A percentile compares a stretch with the other conserved stretches of the same genome.
Evolutionary conservation across 73 alveolate genomes (phyloP).

Genomic region (Diophrys appendiculata): DNA sequence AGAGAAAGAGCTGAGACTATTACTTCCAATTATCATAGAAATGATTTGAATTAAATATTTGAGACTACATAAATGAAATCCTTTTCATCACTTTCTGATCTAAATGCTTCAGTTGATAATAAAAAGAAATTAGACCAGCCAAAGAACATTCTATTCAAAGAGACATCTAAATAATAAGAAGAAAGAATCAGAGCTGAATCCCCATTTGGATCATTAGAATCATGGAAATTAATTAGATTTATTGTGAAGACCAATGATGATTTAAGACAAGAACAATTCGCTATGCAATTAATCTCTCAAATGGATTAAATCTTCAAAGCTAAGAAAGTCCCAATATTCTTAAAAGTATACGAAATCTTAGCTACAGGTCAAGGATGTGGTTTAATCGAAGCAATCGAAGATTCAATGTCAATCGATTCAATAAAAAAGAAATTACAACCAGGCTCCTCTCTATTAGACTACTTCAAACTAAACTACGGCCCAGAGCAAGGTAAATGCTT

Average conservation of each 20-base stretch:
- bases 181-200: constrained; percentile 78
- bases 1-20: not conserved
- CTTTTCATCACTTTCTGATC: not conserved
- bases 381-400: constrained; percentile 77
- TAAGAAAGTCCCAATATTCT: constrained; percentile 62
- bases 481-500: constrained; percentile 23
- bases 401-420: constrained; percentile 81
- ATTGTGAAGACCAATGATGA: constrained; percentile 89
- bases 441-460: constrained; percentile 54
- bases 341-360: constrained; percentile 82
- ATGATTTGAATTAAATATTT: not conserved
- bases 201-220: constrained; percentile 80
- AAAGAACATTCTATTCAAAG: constrained; percentile 52
- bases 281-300: constrained; percentile 81
- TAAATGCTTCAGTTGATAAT: not conserved
- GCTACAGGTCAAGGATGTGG: constrained; percentile 91
- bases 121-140: constrained; percentile 5
- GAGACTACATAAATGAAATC: too few species aligned
- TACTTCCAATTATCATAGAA: not conserved
- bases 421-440: constrained; percentile 70
- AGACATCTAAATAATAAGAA: constrained; percentile 72
- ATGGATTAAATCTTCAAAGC: constrained; percentile 72
- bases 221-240: constrained; percentile 75
- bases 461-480: constrained; percentile 46
- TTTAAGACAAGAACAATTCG: constrained; percentile 90